Conservation (phyloP, 306 rosid genomes). For the Fragaria nilgerrensis region DNA sequence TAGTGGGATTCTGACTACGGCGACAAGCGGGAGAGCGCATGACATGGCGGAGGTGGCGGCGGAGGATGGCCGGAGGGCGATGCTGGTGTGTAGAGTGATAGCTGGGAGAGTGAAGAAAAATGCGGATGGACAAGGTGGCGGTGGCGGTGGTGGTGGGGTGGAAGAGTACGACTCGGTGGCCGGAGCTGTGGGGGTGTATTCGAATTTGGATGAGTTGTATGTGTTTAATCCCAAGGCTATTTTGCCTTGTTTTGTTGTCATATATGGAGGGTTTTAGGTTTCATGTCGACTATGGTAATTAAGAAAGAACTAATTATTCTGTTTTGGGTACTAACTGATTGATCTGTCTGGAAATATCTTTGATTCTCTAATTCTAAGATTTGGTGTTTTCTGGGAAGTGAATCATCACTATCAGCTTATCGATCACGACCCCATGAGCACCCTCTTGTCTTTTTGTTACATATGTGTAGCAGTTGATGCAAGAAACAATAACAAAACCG, state of each 20-base stretch:
- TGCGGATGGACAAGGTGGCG: slow-evolving; percentile 25
- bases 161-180: slow-evolving; percentile 83
- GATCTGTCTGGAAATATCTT: neutral
- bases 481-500: neutral
- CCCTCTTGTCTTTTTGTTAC: neutral
- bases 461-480: neutral
- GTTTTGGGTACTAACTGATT: neutral
- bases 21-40: slow-evolving; percentile 90
- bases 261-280: slow-evolving; percentile 66
- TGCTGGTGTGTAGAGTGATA: slow-evolving; percentile 96
- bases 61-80: slow-evolving; percentile 51
- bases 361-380: neutral
- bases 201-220: slow-evolving; percentile 87
- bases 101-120: slow-evolving; percentile 97
- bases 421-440: neutral
- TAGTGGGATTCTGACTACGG: slow-evolving; percentile 73
- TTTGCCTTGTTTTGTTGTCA: slow-evolving; percentile 97
- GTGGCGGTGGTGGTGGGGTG: slow-evolving; percentile 29
- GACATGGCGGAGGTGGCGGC: slow-evolving; percentile 43
- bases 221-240: slow-evolving; percentile 78
- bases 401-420: neutral
- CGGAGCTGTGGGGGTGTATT: slow-evolving; percentile 71
- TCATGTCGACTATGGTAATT: neutral
- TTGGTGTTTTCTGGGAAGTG: neutral
- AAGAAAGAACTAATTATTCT: slow-evolving; percentile 1